Evolutionary conservation across 2,329 filamentous ascomycete species (phyloP).

Genomic region (Scopulariopsis brevicaulis): DNA sequence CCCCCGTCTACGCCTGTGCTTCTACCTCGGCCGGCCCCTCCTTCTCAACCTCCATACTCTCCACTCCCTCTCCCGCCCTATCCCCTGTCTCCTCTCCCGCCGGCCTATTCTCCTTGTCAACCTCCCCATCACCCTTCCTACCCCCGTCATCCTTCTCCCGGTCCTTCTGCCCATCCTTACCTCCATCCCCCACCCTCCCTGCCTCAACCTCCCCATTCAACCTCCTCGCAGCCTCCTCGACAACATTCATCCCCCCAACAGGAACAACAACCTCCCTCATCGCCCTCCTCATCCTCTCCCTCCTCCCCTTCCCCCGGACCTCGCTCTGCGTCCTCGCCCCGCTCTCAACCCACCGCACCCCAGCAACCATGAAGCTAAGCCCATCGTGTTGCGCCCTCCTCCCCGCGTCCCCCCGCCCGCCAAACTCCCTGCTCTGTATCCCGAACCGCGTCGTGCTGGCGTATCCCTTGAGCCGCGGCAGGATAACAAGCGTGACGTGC

Average conservation of each 20-base stretch:
- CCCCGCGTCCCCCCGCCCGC: conserved; percentile 28
- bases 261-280: conserved; percentile 36
- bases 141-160: background rate
- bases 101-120: conserved; percentile 36
- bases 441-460: conserved; percentile 65
- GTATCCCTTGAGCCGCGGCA: conserved; percentile 72
- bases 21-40: background rate
- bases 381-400: conserved; percentile 57
- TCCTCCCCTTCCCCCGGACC: conserved; percentile 40
- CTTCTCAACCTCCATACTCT: conserved; percentile 1
- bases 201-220: conserved; percentile 1
- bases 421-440: conserved; percentile 72
- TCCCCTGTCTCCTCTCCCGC: conserved; percentile 7
- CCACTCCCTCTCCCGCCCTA: conserved; percentile 3
- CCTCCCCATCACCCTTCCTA: conserved; percentile 14
- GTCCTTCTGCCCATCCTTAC: background rate
- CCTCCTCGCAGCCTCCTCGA: conserved; percentile 12
- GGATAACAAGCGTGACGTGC: conserved; percentile 75
- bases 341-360: conserved; percentile 73
- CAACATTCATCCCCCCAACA: conserved; percentile 17
- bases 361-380: conserved; percentile 76
- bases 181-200: conserved; percentile 10
- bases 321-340: conserved; percentile 52
- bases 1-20: background rate
- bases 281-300: conserved; percentile 45